Conservation (phyloP, 2,329 filamentous ascomycete genomes). For the Monascus ruber region DNA sequence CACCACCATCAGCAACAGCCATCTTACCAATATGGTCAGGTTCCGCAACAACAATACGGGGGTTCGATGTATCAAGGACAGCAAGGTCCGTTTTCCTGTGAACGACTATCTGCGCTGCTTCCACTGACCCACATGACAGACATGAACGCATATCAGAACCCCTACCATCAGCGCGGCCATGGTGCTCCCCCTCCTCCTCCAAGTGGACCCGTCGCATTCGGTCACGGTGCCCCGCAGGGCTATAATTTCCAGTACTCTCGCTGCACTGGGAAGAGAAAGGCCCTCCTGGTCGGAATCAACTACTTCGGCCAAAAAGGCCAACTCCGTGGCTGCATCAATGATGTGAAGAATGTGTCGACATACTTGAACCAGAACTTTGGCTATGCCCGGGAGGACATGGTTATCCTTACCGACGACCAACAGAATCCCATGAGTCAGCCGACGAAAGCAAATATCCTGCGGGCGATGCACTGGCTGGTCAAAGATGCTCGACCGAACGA, state of each 20-base stretch:
- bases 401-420: conserved; percentile 89
- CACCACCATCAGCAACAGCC: conserved; percentile 29
- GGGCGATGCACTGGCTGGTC: conserved; percentile 96
- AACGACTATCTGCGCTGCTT: background rate
- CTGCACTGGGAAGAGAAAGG: conserved; percentile 80
- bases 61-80: conserved; percentile 30
- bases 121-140: conserved; percentile 1
- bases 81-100: conserved; percentile 19
- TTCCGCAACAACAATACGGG: conserved; percentile 30
- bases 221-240: conserved; percentile 63
- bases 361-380: conserved; percentile 83
- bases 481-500: conserved; percentile 89
- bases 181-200: conserved; percentile 56
- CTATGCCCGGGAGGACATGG: conserved; percentile 94
- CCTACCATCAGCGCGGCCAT: conserved; percentile 45
- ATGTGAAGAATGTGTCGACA: conserved; percentile 91
- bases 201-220: conserved; percentile 57
- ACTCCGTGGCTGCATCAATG: conserved; percentile 88
- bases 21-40: conserved; percentile 34
- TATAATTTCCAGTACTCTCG: conserved; percentile 87
- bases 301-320: conserved; percentile 90
- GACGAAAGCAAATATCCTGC: conserved; percentile 86
- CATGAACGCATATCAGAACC: conserved; percentile 35
- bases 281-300: conserved; percentile 86
- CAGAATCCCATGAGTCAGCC: conserved; percentile 96